Evolutionary conservation across 768 basidiomycete species (phyloP).

Genomic region (Boletus tomentosulus): DNA sequence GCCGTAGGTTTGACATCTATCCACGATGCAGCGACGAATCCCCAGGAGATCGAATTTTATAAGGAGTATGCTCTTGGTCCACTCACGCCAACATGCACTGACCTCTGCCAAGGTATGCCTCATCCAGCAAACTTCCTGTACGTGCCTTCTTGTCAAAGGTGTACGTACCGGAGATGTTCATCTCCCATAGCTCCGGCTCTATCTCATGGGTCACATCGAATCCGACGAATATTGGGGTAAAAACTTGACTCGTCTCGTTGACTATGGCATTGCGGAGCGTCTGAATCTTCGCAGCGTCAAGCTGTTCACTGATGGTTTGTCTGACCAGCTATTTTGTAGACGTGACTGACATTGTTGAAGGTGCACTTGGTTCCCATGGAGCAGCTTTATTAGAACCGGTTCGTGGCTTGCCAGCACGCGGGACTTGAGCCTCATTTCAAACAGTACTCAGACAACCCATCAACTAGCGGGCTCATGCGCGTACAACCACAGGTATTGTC

Average conservation of each 20-base stretch:
- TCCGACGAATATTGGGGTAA: conserved; percentile 65
- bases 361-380: conserved; percentile 90
- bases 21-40: conserved; percentile 69
- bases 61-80: conserved; percentile 42
- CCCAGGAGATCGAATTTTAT: conserved; percentile 57
- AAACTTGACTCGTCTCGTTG: conserved; percentile 51
- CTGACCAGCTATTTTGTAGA: background rate
- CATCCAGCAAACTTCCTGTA: conserved; percentile 64
- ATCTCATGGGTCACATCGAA: conserved; percentile 53
- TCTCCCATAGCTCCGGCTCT: conserved; percentile 48
- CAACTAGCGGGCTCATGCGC: conserved; percentile 67
- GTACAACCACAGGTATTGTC: conserved; percentile 49
- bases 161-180: background rate
- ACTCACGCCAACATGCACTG: background rate
- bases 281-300: conserved; percentile 67
- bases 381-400: conserved; percentile 78
- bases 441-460: conserved; percentile 71
- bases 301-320: conserved; percentile 68
- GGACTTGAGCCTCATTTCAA: background rate
- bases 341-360: conserved; percentile 31
- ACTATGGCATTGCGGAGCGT: conserved; percentile 52
- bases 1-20: conserved; percentile 78
- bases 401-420: background rate
- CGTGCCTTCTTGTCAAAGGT: conserved; percentile 17
- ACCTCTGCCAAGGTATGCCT: conserved; percentile 53